A percentile compares a stretch with the other conserved stretches of the same genome.
Evolutionary conservation across 148 eudicot species (phyloP).

Genomic region (Vaccinium macrocarpon): DNA sequence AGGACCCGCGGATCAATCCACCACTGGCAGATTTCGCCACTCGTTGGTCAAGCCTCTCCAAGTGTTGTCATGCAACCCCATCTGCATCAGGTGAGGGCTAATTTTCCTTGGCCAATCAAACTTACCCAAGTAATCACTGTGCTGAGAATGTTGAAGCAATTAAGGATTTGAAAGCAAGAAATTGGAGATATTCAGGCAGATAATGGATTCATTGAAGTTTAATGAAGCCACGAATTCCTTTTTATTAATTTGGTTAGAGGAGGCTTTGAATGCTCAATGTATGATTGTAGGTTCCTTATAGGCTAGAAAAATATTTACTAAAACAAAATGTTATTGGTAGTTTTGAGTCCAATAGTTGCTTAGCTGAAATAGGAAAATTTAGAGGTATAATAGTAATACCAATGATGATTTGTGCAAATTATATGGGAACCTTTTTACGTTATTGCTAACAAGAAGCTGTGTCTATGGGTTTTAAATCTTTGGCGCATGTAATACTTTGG

Average conservation of each 20-base stretch:
- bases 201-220: not conserved
- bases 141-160: not conserved
- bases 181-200: not conserved
- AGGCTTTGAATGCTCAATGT: not conserved
- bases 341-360: constrained; percentile 5
- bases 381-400: not conserved
- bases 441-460: not conserved
- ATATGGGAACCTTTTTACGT: not conserved
- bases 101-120: not conserved
- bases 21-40: too few species aligned
- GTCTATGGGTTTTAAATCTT: not conserved
- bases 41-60: too few species aligned
- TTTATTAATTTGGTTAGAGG: not conserved
- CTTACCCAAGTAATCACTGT: not conserved
- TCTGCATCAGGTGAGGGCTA: not conserved
- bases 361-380: not conserved
- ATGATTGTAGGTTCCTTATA: not conserved
- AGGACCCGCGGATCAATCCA: too few species aligned
- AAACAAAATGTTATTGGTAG: not conserved
- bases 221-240: not conserved
- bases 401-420: not conserved
- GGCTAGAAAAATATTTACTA: not conserved
- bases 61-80: too few species aligned
- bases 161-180: not conserved
- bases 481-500: not conserved